phyloP scores from a whole-genome alignment of 2,329 filamentous ascomycete genomes.

The Dryadomyces quercivorus region DNA sequence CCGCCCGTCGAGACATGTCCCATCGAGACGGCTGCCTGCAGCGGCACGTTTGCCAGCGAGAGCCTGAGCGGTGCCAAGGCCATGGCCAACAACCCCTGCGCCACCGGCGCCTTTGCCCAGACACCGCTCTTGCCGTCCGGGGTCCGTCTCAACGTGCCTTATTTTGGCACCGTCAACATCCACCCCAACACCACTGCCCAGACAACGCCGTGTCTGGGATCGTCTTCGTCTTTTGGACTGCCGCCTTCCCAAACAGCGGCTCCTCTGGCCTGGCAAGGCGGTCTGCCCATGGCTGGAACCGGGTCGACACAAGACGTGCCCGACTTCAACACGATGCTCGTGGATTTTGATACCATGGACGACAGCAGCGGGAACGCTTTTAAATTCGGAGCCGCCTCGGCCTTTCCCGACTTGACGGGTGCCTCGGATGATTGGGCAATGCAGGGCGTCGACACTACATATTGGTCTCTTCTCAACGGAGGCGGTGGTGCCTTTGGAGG shows the following conservation, averaged over 20 bases:
- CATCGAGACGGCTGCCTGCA: too few species aligned
- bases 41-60: too few species aligned
- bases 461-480: slow-evolving; percentile 14
- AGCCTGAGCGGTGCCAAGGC: background rate
- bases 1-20: background rate
- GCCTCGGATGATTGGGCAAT: slow-evolving; percentile 14
- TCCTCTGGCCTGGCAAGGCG: background rate
- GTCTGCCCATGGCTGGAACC: background rate
- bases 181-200: slow-evolving; percentile 10
- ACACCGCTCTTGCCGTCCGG: slow-evolving; percentile 6
- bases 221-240: background rate
- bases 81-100: background rate
- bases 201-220: background rate
- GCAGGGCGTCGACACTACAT: slow-evolving; percentile 14
- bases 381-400: slow-evolving; percentile 2
- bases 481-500: slow-evolving; percentile 7
- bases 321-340: slow-evolving; percentile 11
- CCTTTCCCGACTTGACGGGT: slow-evolving; percentile 14
- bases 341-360: slow-evolving; percentile 10
- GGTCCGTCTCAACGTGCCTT: slow-evolving; percentile 31
- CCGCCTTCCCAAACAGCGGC: background rate
- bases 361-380: slow-evolving; percentile 3
- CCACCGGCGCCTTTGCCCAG: slow-evolving; percentile 1
- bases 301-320: background rate
- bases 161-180: slow-evolving; percentile 34